phyloP scores from a whole-genome alignment of 2,329 filamentous ascomycete genomes.

The Xylaria sp. region DNA sequence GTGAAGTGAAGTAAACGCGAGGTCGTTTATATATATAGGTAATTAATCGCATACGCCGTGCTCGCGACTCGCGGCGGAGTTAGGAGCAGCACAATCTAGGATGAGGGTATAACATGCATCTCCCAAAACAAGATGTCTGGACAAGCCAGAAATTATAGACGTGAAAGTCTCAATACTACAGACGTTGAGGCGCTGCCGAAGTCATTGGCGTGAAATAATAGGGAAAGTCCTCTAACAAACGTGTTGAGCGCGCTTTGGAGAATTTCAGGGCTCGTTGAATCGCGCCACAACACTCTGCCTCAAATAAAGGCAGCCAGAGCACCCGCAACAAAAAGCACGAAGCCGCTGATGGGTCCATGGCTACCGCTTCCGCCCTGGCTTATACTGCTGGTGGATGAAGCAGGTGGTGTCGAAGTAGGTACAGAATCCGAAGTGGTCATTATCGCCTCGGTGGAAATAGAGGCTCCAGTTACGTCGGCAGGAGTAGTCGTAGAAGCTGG shows the following conservation, averaged over 20 bases:
- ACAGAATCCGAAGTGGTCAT: slow-evolving; percentile 10
- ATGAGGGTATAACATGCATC: slow-evolving; percentile 9
- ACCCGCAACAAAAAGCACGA: slow-evolving; percentile 32
- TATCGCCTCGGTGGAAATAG: slow-evolving; percentile 6
- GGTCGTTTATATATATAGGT: neutral
- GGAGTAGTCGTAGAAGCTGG: slow-evolving; percentile 13
- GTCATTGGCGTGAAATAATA: slow-evolving; percentile 11
- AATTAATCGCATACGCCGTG: neutral
- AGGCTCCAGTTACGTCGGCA: slow-evolving; percentile 7
- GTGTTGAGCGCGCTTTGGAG: neutral
- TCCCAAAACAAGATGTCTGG: neutral
- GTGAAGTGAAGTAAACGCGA: neutral
- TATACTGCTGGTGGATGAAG: slow-evolving; percentile 18
- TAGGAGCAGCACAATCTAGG: no score
- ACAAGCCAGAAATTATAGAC: neutral
- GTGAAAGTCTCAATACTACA: neutral
- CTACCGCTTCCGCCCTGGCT: slow-evolving; percentile 17
- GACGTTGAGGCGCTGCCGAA: neutral
- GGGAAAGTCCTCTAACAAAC: neutral
- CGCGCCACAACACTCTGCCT: neutral
- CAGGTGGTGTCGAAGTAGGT: slow-evolving; percentile 11
- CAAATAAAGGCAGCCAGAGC: slow-evolving; percentile 32
- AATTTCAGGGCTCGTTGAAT: neutral
- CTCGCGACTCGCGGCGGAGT: neutral
- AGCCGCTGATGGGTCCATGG: slow-evolving; percentile 12